phyloP scores from a whole-genome alignment of 129 eudicot species.

The Flaveria sonorensis region DNA sequence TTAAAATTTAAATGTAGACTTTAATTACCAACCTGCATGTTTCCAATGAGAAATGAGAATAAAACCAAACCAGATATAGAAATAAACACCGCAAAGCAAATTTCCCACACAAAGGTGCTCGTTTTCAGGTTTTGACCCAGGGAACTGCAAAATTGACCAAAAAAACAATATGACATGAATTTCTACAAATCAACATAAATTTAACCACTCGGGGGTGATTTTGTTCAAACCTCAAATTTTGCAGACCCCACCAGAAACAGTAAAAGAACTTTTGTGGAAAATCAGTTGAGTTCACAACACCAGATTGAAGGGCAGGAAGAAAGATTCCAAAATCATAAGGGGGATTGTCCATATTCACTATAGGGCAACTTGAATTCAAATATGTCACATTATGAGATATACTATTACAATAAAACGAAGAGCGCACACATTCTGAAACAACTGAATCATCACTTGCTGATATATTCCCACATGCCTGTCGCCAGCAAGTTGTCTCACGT shows the following conservation, averaged over 20 bases:
- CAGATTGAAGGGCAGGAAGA: slow-evolving; percentile 82
- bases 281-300: slow-evolving; percentile 78
- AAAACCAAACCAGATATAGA: slow-evolving; percentile 92
- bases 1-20: background rate
- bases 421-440: slow-evolving; percentile 32
- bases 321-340: slow-evolving; percentile 89
- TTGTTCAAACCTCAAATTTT: slow-evolving; percentile 73
- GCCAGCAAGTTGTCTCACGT: slow-evolving; percentile 95
- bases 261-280: slow-evolving; percentile 88
- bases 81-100: slow-evolving; percentile 82
- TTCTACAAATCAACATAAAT: background rate
- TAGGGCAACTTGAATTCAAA: slow-evolving; percentile 64
- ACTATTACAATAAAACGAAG: slow-evolving; percentile 56
- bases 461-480: slow-evolving; percentile 56
- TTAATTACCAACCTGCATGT: slow-evolving; percentile 77
- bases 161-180: slow-evolving; percentile 1
- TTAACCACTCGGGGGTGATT: background rate
- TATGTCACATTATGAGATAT: background rate
- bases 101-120: slow-evolving; percentile 92
- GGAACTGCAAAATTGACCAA: slow-evolving; percentile 61
- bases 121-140: slow-evolving; percentile 92
- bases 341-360: slow-evolving; percentile 46
- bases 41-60: slow-evolving; percentile 88
- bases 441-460: background rate
- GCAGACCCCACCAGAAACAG: slow-evolving; percentile 99